A percentile compares a stretch with the other conserved stretches of the same genome.
phyloP scores from a whole-genome alignment of 805 yeast species.

The Barnettozyma pratensis region DNA sequence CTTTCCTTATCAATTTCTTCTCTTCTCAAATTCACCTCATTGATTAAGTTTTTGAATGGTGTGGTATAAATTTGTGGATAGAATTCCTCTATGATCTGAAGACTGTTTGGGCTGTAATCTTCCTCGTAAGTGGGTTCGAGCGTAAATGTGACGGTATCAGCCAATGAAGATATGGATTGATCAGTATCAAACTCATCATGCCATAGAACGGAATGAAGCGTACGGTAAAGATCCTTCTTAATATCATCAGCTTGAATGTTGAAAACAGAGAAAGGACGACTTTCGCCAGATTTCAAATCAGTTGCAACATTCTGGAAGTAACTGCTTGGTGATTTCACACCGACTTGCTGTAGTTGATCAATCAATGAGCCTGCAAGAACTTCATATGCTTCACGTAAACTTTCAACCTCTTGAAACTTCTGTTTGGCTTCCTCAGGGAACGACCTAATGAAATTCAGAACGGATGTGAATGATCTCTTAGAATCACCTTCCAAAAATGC shows the following conservation, averaged over 20 bases:
- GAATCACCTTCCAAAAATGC: conserved; percentile 33
- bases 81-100: conserved; percentile 27
- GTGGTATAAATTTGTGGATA: conserved; percentile 37
- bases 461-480: conserved; percentile 34
- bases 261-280: conserved; percentile 23
- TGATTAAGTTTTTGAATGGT: conserved; percentile 17
- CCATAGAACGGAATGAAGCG: conserved; percentile 30
- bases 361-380: conserved; percentile 10
- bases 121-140: conserved; percentile 19
- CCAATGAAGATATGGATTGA: conserved; percentile 21
- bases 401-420: conserved; percentile 13
- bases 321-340: not conserved
- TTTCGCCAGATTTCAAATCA: conserved; percentile 4
- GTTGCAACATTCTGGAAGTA: conserved; percentile 9
- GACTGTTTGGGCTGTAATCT: conserved; percentile 16
- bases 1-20: conserved; percentile 10
- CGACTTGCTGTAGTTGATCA: conserved; percentile 8
- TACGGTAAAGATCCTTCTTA: conserved; percentile 27
- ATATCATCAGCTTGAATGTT: conserved; percentile 31
- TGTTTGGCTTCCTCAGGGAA: conserved; percentile 22
- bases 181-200: conserved; percentile 23
- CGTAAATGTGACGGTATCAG: conserved; percentile 32
- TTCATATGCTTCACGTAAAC: conserved; percentile 18
- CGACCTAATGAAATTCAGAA: conserved; percentile 27
- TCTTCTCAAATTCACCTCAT: conserved; percentile 3